Evolutionary conservation across 106 monocot genomes (phyloP).

Genomic region (Apostasia shenzhenica): DNA sequence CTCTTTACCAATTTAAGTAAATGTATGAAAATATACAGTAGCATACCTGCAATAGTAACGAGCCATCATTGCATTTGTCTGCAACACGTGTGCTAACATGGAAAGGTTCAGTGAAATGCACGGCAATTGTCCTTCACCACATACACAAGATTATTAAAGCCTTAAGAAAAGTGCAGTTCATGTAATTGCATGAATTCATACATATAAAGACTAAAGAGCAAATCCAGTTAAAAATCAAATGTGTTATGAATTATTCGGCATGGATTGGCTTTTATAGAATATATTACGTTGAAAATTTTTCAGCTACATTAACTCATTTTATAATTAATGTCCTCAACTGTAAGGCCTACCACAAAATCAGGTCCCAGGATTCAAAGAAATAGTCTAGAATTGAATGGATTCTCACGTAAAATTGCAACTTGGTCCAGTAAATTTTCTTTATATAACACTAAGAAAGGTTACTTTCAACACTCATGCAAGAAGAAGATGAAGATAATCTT

Average conservation of each 20-base stretch:
- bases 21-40: background rate
- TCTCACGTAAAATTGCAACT: too few species aligned
- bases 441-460: too few species aligned
- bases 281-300: too few species aligned
- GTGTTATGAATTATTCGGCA: background rate
- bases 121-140: slow-evolving; percentile 76
- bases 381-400: too few species aligned
- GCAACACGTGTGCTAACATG: slow-evolving; percentile 74
- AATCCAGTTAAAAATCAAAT: background rate
- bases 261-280: background rate
- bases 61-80: slow-evolving; percentile 73
- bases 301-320: too few species aligned
- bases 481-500: too few species aligned
- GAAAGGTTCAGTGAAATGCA: slow-evolving; percentile 95
- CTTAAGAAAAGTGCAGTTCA: background rate
- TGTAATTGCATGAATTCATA: background rate
- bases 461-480: too few species aligned
- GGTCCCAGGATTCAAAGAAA: too few species aligned
- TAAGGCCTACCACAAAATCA: too few species aligned
- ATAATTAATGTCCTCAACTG: too few species aligned
- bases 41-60: slow-evolving; percentile 80
- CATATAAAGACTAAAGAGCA: background rate
- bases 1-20: background rate
- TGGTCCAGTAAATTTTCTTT: too few species aligned
- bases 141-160: background rate